phyloP scores from a whole-genome alignment of 371 early-diverging fungal species.

The Circinella umbellata region DNA sequence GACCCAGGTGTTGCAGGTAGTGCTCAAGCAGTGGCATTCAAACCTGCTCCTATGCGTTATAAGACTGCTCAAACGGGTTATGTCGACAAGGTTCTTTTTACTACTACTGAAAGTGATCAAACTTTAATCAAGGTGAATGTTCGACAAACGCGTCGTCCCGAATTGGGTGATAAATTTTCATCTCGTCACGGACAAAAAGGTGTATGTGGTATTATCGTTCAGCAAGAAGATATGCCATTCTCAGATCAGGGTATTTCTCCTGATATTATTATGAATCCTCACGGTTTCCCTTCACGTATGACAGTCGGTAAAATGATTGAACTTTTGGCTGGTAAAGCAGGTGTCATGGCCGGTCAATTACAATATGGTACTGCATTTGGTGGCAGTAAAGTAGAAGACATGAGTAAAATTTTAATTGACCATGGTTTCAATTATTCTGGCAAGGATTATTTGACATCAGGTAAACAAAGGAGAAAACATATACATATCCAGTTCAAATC shows the following conservation, averaged over 20 bases:
- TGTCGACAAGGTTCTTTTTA: constrained; percentile 90
- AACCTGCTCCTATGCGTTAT: constrained; percentile 81
- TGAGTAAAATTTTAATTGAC: constrained; percentile 92
- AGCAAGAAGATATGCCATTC: constrained; percentile 99
- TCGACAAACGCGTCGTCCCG: constrained; percentile 97
- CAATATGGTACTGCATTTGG: constrained; percentile 99
- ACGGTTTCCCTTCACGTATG: constrained; percentile 99
- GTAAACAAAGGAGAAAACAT: constrained; percentile 26
- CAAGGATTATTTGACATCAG: constrained; percentile 98
- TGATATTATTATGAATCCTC: constrained; percentile 99
- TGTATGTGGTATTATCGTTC: constrained; percentile 97
- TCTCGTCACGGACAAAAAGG: constrained; percentile 99
- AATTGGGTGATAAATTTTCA: constrained; percentile 99
- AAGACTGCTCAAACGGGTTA: constrained; percentile 87
- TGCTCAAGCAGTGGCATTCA: constrained; percentile 70
- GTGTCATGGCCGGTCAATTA: constrained; percentile 91
- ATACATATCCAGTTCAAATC: neutral
- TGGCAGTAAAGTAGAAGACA: constrained; percentile 95
- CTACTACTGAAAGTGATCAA: constrained; percentile 94
- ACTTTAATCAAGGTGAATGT: constrained; percentile 94
- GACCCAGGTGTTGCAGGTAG: constrained; percentile 60
- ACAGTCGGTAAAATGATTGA: constrained; percentile 99
- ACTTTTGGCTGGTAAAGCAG: constrained; percentile 97
- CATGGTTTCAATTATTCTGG: constrained; percentile 99
- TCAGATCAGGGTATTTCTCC: constrained; percentile 95